A percentile compares a stretch with the other conserved stretches of the same genome.
Conservation (phyloP, 179 eudicot genomes). For the Sideroxylon spinosum region DNA sequence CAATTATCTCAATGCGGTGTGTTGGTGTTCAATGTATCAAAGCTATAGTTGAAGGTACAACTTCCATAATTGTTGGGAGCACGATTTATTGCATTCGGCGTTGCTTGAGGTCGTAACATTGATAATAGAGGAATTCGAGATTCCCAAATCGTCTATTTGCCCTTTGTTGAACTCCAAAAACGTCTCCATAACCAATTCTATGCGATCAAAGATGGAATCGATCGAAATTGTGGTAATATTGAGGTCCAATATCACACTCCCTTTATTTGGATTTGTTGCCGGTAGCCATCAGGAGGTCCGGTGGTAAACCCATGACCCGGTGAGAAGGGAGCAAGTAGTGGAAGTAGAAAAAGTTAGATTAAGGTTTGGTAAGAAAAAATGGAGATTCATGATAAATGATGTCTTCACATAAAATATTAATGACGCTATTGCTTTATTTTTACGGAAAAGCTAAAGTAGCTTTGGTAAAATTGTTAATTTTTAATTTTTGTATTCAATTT, state of each 20-base stretch:
- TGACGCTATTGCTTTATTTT: too few species aligned
- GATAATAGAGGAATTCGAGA: constrained; percentile 40
- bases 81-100: constrained; percentile 28
- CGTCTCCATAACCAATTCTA: constrained; percentile 17
- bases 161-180: constrained; percentile 6
- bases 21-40: constrained; percentile 38
- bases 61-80: constrained; percentile 11
- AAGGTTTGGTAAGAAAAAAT: too few species aligned
- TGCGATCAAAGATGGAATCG: constrained; percentile 11
- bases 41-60: constrained; percentile 11
- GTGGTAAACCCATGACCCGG: too few species aligned
- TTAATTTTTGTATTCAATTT: too few species aligned
- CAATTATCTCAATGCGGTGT: not conserved
- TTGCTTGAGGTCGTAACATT: constrained; percentile 28
- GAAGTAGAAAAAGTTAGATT: too few species aligned
- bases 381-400: too few species aligned
- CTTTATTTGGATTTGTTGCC: constrained; percentile 14
- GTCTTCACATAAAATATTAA: too few species aligned
- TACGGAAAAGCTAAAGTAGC: too few species aligned
- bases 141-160: constrained; percentile 24
- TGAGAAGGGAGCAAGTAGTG: too few species aligned
- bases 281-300: too few species aligned
- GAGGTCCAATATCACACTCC: constrained; percentile 42
- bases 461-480: too few species aligned
- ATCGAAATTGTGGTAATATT: constrained; percentile 27